Base-by-base conservation (phyloP, 805 yeast genomes). In the Saturnispora zaruensis region DNA sequence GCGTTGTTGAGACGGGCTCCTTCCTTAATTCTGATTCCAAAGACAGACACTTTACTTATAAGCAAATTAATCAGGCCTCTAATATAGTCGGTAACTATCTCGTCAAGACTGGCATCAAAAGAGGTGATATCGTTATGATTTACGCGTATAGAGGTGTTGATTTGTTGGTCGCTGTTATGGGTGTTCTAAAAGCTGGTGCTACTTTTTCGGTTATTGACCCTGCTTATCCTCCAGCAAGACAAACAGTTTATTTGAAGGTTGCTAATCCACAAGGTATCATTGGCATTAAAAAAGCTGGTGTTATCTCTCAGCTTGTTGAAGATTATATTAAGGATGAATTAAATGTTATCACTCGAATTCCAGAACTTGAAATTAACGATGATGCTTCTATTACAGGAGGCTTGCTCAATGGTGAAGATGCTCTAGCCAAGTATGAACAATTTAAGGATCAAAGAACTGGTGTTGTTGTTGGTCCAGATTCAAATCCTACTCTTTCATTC, bases 121-220 rank as follows among this genome's bases (percentile, higher is more conserved):
- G 85, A 61, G 99, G 98, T 50, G 98, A 93, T 65, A 88, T 93
- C 16, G 98, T 93, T 16, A 90, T 90, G 95, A 90, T 95, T 58
- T 93, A 93, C 64, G 96, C 99, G 24, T 87, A 91, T 62, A 81
- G 99, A 68, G 96, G 97, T 59, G 99, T 93, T 6, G 99, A 93
- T 64, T 73, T 93, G 54, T 87, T 93, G 79, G 87, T 95, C 41
- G 95, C 98, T 5, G 97, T 93, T 16, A 83, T 93, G 86, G 99
- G 98, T 67, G 96, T 89, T 20, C 77, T 93, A 65, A 93, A 93
- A 70, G 98, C 99, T 1, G 99, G 99, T 59, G 98, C 96, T 16
- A 91, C 99, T 0, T 93, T 93, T 66, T 90, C 97, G 8, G 99
- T 93, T 21, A 95, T 93, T 56, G 99, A 93, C 65, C 99, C 99